These are phyloP conservation scores for Fusarium paranaense DNA, from an alignment of 2,329 filamentous ascomycete genomes.

Conservation along the genomic window DNA sequence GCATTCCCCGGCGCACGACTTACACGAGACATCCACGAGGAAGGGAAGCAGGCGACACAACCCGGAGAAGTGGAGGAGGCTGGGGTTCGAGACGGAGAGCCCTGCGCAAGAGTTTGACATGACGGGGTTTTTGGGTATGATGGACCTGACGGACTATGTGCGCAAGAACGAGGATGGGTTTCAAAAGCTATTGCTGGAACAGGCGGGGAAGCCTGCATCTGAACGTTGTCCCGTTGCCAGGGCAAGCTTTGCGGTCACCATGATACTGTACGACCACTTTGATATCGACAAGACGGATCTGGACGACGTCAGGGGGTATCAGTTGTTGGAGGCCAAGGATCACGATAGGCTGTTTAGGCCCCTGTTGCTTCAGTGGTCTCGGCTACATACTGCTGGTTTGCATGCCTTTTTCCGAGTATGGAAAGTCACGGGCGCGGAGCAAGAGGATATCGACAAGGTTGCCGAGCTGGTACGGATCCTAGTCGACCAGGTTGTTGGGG, in stretches of 20 bases:
- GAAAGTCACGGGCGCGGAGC: conserved; percentile 87
- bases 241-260: conserved; percentile 87
- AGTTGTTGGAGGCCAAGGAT: conserved; percentile 79
- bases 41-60: conserved; percentile 80
- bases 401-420: conserved; percentile 92
- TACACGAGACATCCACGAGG: conserved; percentile 52
- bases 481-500: conserved; percentile 88
- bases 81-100: conserved; percentile 92
- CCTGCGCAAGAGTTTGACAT: conserved; percentile 87
- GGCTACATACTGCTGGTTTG: conserved; percentile 85
- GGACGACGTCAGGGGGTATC: conserved; percentile 81
- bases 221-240: conserved; percentile 89
- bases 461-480: conserved; percentile 91
- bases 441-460: conserved; percentile 93
- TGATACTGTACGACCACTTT: conserved; percentile 94
- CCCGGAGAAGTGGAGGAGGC: conserved; percentile 89
- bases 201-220: conserved; percentile 76
- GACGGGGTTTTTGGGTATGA: conserved; percentile 92
- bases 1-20: conserved; percentile 51
- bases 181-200: conserved; percentile 91
- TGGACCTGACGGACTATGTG: conserved; percentile 96
- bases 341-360: conserved; percentile 90
- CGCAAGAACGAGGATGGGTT: conserved; percentile 92
- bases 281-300: conserved; percentile 87
- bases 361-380: conserved; percentile 90